phyloP scores from a whole-genome alignment of 768 basidiomycete genomes.

The Leccinum longicurvipes region DNA sequence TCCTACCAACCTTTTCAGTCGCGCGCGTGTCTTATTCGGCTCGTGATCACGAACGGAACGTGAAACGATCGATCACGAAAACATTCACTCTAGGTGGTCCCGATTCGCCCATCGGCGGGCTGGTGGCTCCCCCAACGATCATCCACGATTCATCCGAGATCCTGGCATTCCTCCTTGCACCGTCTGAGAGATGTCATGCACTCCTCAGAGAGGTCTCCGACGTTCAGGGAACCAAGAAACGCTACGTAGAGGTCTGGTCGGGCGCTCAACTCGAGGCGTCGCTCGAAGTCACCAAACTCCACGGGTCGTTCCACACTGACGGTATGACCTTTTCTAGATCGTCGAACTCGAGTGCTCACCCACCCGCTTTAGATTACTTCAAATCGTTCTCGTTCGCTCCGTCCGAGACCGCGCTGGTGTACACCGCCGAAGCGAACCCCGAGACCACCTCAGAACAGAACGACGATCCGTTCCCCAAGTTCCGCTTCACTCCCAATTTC shows the following conservation, averaged over 20 bases:
- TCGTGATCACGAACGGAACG: conserved; percentile 50
- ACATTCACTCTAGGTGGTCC: conserved; percentile 30
- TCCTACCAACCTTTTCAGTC: conserved; percentile 19
- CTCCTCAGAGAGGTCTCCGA: conserved; percentile 40
- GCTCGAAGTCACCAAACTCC: conserved; percentile 54
- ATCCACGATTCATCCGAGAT: conserved; percentile 32
- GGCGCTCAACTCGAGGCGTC: conserved; percentile 42
- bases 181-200: conserved; percentile 41
- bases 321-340: conserved; percentile 34
- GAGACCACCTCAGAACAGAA: conserved; percentile 19
- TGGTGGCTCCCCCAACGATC: conserved; percentile 12
- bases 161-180: conserved; percentile 40
- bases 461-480: conserved; percentile 37
- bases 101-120: conserved; percentile 8
- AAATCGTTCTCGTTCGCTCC: conserved; percentile 52
- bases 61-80: conserved; percentile 44
- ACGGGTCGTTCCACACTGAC: conserved; percentile 61
- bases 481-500: conserved; percentile 54
- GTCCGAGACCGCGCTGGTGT: conserved; percentile 50
- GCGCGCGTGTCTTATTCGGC: conserved; percentile 45
- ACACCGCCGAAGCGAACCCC: conserved; percentile 55
- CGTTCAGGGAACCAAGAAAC: conserved; percentile 33
- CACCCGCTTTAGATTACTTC: conserved; percentile 41
- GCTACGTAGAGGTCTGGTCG: conserved; percentile 61
- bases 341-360: background rate